phyloP scores from a whole-genome alignment of 2,329 filamentous ascomycete genomes.

The Epichloe aotearoae region DNA sequence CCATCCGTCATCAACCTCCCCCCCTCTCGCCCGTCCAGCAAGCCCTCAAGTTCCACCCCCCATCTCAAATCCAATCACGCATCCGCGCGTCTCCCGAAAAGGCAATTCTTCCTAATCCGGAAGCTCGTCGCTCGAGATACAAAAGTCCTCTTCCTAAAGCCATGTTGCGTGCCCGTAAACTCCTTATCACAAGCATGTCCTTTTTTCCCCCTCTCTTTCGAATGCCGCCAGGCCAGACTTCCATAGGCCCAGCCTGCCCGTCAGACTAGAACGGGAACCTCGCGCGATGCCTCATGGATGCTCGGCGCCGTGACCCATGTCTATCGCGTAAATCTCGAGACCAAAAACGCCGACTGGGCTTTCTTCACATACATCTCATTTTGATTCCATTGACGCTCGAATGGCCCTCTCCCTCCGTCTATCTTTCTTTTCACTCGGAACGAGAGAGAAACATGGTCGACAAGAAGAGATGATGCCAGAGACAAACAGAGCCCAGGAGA shows the following conservation, averaged over 20 bases:
- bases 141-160: too few species aligned
- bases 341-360: background rate
- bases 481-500: too few species aligned
- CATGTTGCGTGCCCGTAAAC: too few species aligned
- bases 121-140: background rate
- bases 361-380: too few species aligned
- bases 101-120: constrained; percentile 7
- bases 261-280: too few species aligned
- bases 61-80: constrained; percentile 5
- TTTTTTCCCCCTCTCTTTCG: too few species aligned
- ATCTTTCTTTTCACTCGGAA: background rate
- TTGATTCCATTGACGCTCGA: background rate
- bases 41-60: background rate
- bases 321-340: constrained; percentile 2
- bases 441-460: background rate
- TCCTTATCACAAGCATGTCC: too few species aligned
- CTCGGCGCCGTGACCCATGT: background rate
- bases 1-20: background rate
- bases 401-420: background rate
- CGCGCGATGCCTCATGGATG: too few species aligned
- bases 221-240: too few species aligned
- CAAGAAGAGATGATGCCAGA: fast-evolving
- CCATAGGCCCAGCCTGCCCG: too few species aligned
- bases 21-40: background rate
- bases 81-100: constrained; percentile 5